Conservation (phyloP, 1,139 yeast species). For the Pichia sp. region DNA sequence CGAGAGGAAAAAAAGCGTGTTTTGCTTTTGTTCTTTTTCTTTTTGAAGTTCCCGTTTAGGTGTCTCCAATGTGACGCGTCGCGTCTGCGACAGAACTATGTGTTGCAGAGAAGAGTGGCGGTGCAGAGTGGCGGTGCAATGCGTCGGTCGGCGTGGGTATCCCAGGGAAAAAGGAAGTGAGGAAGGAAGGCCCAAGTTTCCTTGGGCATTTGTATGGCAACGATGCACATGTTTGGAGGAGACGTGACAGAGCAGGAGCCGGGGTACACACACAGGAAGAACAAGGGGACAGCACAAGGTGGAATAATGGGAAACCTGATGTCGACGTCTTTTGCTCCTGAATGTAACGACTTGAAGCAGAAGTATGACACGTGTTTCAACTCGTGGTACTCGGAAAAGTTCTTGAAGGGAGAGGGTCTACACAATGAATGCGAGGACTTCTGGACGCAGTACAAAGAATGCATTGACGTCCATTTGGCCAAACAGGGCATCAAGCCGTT, state of each 20-base stretch:
- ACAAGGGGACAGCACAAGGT: not conserved
- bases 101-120: not conserved
- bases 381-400: slow-evolving; percentile 92
- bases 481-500: slow-evolving; percentile 75
- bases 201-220: no score
- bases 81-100: not conserved
- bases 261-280: no score
- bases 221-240: no score
- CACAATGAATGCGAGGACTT: slow-evolving; percentile 87
- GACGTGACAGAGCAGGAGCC: no score
- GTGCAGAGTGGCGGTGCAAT: not conserved
- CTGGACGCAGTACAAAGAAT: slow-evolving; percentile 82
- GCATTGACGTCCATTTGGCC: slow-evolving; percentile 72
- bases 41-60: not conserved
- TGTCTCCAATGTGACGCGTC: not conserved
- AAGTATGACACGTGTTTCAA: slow-evolving; percentile 91
- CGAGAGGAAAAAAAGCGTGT: not conserved
- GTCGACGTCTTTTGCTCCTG: slow-evolving; percentile 96
- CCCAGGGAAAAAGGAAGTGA: not conserved
- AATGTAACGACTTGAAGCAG: slow-evolving; percentile 82
- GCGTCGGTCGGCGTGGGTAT: not conserved
- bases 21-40: not conserved
- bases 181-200: not conserved
- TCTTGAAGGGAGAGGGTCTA: slow-evolving; percentile 59
- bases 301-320: slow-evolving; percentile 65